Evolutionary conservation across 768 basidiomycete genomes (phyloP).

Genomic region (Naganishia randhawae): DNA sequence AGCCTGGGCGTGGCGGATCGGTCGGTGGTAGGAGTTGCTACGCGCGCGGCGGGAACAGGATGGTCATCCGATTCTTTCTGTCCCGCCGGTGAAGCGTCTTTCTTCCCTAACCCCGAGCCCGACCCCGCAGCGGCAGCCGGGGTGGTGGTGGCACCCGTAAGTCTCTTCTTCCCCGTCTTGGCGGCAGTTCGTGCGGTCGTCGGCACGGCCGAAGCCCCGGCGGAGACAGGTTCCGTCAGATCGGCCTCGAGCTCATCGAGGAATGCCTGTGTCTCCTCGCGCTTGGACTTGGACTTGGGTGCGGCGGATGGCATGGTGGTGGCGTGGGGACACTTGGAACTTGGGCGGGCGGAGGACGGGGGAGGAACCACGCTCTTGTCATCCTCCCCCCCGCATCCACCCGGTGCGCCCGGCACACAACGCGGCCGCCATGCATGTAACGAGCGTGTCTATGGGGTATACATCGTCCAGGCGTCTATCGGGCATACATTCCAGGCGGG

Average conservation of each 20-base stretch:
- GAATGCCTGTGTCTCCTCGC: conserved; percentile 77
- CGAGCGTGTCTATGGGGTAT: no score
- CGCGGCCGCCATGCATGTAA: no score
- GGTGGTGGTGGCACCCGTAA: background rate
- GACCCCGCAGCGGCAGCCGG: background rate
- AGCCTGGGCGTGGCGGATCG: background rate
- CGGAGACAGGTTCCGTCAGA: conserved; percentile 30
- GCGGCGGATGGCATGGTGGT: conserved; percentile 8
- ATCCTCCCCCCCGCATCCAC: no score
- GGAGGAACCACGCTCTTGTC: no score
- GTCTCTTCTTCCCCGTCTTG: conserved; percentile 11
- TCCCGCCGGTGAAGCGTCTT: no score
- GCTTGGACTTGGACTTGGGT: conserved; percentile 39
- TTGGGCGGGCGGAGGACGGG: no score
- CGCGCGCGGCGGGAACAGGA: background rate
- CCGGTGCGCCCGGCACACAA: no score
- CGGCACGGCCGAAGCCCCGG: conserved; percentile 15
- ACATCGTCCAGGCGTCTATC: no score
- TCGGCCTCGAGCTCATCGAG: conserved; percentile 70
- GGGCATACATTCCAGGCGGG: no score
- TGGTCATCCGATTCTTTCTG: background rate
- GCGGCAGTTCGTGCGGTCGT: background rate
- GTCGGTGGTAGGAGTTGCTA: background rate
- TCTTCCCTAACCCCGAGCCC: no score
- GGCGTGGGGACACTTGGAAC: no score